Percentiles rank a stretch among this genome's conserved stretches.
These are phyloP conservation scores for Tolypocladium sp. DNA, from an alignment of 2,329 filamentous ascomycete species.

Conservation along the genomic window DNA sequence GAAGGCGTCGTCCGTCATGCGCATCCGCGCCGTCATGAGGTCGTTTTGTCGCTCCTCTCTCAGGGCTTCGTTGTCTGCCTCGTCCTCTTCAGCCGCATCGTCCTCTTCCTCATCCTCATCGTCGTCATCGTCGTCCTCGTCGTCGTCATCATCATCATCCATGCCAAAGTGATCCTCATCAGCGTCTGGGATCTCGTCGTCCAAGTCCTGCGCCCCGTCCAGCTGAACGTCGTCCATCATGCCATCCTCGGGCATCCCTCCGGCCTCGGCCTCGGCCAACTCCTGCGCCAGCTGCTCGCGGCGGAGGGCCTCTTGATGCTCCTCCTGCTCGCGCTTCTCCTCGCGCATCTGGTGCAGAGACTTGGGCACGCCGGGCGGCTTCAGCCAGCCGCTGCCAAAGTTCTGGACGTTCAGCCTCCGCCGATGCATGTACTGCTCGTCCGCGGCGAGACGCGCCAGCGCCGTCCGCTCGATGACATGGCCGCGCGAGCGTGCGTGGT, in stretches of 20 bases:
- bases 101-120: constrained; percentile 29
- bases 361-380: constrained; percentile 79
- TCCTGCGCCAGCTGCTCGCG: constrained; percentile 65
- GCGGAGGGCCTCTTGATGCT: constrained; percentile 67
- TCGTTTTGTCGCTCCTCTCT: constrained; percentile 37
- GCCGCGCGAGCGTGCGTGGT: constrained; percentile 27
- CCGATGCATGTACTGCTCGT: constrained; percentile 68
- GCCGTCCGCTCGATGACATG: constrained; percentile 47
- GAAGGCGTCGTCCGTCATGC: constrained; percentile 52
- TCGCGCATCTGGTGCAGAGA: constrained; percentile 85
- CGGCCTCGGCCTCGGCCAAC: constrained; percentile 56
- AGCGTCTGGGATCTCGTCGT: constrained; percentile 65
- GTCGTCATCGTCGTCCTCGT: constrained; percentile 29
- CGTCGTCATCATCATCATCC: constrained; percentile 31
- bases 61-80: constrained; percentile 28
- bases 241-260: constrained; percentile 27
- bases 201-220: constrained; percentile 50
- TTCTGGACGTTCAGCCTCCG: constrained; percentile 76
- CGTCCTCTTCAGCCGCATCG: constrained; percentile 30
- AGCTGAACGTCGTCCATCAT: constrained; percentile 49
- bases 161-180: constrained; percentile 43
- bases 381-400: constrained; percentile 85
- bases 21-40: constrained; percentile 40
- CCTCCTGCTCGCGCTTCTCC: constrained; percentile 79
- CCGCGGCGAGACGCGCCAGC: constrained; percentile 60